A percentile compares a stretch with the other conserved stretches of the same genome.
Conservation (phyloP, 176 grass and related monocot species). For the Oryza officinalis region DNA sequence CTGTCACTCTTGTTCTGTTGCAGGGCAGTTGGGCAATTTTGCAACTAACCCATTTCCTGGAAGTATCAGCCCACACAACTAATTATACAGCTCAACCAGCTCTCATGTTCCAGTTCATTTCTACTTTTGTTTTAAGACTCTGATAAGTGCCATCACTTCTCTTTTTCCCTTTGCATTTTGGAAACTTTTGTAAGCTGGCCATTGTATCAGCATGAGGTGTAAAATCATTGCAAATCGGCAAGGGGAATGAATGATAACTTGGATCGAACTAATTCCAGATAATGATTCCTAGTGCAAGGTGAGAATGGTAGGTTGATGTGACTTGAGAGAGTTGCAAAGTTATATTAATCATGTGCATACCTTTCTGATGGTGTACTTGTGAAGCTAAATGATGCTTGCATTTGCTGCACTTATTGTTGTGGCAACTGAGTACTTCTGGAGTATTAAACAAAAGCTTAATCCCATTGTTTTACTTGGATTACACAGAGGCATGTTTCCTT, state of each 20-base stretch:
- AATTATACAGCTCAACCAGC: constrained; percentile 41
- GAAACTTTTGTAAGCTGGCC: constrained; percentile 18
- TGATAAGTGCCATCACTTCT: constrained; percentile 1
- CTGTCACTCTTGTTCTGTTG: constrained; percentile 4
- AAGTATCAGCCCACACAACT: constrained; percentile 35
- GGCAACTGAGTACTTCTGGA: neutral
- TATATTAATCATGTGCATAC: constrained; percentile 26
- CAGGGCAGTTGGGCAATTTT: constrained; percentile 64
- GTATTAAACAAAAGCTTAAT: neutral
- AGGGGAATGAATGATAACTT: constrained; percentile 35
- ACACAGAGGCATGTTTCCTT: constrained; percentile 27
- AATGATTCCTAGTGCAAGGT: constrained; percentile 43
- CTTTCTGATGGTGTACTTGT: constrained; percentile 43
- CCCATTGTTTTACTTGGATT: constrained; percentile 32
- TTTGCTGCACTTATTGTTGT: constrained; percentile 48
- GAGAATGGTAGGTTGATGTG: constrained; percentile 46
- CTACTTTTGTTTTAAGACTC: constrained; percentile 4
- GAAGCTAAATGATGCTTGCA: constrained; percentile 57
- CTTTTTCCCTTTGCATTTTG: constrained; percentile 17
- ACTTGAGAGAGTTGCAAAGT: constrained; percentile 53
- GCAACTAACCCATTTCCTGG: constrained; percentile 41
- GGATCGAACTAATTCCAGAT: constrained; percentile 31
- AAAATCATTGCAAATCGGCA: constrained; percentile 45
- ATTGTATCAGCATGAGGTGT: constrained; percentile 29
- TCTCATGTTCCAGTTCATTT: neutral